phyloP scores from a whole-genome alignment of 495 filamentous ascomycete species.

The Penicillium parvum region DNA sequence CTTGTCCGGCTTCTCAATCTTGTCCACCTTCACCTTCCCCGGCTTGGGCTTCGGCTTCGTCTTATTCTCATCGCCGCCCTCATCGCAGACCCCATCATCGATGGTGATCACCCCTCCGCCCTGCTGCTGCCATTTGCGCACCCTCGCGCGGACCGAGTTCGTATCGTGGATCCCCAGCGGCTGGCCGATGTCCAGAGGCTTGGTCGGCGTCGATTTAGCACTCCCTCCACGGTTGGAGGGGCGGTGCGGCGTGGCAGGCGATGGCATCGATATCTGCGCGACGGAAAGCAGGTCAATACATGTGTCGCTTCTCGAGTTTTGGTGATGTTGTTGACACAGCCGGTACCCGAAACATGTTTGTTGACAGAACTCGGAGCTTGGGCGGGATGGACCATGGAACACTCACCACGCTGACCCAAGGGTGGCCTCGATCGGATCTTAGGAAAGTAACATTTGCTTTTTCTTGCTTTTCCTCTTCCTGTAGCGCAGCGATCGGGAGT shows the following conservation, averaged over 20 bases:
- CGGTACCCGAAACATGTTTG: conserved; percentile 13
- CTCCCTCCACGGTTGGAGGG: conserved; percentile 38
- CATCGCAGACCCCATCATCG: conserved; percentile 34
- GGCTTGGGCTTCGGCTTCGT: conserved; percentile 25
- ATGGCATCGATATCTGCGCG: conserved; percentile 41
- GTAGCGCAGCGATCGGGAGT: conserved; percentile 1
- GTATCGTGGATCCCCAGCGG: conserved; percentile 52
- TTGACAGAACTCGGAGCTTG: conserved; percentile 7
- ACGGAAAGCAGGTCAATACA: conserved; percentile 1
- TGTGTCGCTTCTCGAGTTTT: conserved; percentile 11
- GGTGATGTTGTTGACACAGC: conserved; percentile 6
- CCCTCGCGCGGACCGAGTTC: conserved; percentile 61
- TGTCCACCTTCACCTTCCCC: conserved; percentile 22
- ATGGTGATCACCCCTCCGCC: conserved; percentile 54
- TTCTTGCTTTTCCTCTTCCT: neutral
- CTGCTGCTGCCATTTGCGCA: conserved; percentile 73
- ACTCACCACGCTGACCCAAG: conserved; percentile 13
- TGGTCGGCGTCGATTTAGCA: conserved; percentile 34
- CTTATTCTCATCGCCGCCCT: conserved; percentile 37
- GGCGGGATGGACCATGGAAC: neutral
- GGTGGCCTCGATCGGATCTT: conserved; percentile 3
- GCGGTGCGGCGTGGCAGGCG: conserved; percentile 38
- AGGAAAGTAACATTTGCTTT: conserved; percentile 14
- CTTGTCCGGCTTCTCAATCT: conserved; percentile 12
- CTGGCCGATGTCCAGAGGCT: conserved; percentile 48